Conservation (phyloP, 2,329 filamentous ascomycete genomes). For the Ascosphaera aggregata region DNA sequence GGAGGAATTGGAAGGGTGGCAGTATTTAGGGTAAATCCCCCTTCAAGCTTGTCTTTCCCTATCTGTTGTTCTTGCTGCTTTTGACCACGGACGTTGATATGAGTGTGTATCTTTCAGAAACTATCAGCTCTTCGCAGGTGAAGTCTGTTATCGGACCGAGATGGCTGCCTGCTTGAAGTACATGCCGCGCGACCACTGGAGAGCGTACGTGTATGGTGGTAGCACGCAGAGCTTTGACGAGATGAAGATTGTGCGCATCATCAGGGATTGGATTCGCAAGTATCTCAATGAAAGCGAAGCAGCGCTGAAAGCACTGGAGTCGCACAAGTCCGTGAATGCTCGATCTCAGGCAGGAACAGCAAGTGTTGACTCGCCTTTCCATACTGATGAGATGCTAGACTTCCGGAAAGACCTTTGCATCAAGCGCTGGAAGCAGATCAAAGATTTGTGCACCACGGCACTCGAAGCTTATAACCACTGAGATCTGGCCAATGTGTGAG, state of each 20-base stretch:
- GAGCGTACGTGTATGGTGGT: conserved; percentile 16
- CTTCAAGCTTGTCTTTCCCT: not conserved
- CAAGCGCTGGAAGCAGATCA: conserved; percentile 19
- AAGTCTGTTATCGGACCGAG: conserved; percentile 21
- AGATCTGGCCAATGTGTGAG: not conserved
- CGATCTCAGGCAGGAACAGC: not conserved
- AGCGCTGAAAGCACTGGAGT: conserved; percentile 8
- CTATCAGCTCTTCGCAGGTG: conserved; percentile 16
- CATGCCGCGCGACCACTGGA: conserved; percentile 17
- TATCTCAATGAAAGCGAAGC: conserved; percentile 15
- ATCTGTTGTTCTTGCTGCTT: too few species aligned
- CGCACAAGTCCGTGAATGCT: conserved; percentile 1
- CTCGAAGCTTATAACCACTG: conserved; percentile 2
- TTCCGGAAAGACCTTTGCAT: conserved; percentile 2
- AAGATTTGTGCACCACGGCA: conserved; percentile 12
- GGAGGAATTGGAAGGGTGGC: conserved; percentile 14
- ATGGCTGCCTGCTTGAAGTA: conserved; percentile 18
- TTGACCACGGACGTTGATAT: not conserved
- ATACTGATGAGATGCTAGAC: not conserved
- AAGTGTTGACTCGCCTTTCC: too few species aligned
- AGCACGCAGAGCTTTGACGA: conserved; percentile 12
- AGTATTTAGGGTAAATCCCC: conserved; percentile 17
- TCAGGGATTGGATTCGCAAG: conserved; percentile 14
- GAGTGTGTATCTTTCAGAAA: conserved; percentile 14
- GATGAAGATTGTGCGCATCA: conserved; percentile 11